Conservation (phyloP, 768 basidiomycete genomes). For the Tricholoma hemisulphureum region DNA sequence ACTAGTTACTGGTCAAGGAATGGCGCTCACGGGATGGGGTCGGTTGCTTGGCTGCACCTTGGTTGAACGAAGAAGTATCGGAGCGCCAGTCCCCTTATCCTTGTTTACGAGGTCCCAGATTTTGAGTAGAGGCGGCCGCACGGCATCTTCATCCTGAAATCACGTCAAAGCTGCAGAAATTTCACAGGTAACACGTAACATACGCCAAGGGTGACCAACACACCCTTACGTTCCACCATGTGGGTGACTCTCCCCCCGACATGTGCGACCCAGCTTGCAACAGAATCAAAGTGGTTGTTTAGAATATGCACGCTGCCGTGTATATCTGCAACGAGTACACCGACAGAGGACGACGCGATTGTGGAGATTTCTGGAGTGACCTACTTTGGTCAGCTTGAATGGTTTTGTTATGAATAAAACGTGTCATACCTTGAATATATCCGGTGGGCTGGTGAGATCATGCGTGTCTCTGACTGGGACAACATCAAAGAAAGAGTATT, state of each 20-base stretch:
- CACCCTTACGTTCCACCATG: conserved; percentile 76
- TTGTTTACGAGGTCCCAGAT: conserved; percentile 82
- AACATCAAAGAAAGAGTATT: conserved; percentile 88
- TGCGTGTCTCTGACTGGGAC: conserved; percentile 75
- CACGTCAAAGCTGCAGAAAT: conserved; percentile 7
- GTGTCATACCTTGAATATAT: conserved; percentile 66
- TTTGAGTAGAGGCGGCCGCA: conserved; percentile 70
- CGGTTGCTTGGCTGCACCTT: conserved; percentile 75
- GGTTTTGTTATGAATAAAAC: not conserved
- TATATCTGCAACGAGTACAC: conserved; percentile 79
- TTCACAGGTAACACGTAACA: conserved; percentile 27
- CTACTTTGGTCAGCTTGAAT: conserved; percentile 28
- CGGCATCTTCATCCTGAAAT: conserved; percentile 69
- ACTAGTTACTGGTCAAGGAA: not conserved
- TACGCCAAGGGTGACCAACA: conserved; percentile 89
- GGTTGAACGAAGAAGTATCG: conserved; percentile 66
- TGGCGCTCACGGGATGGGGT: conserved; percentile 66
- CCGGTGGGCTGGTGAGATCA: conserved; percentile 71
- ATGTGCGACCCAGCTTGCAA: conserved; percentile 78
- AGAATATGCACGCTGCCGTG: conserved; percentile 81
- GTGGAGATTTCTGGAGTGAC: conserved; percentile 73
- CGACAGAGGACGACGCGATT: conserved; percentile 58
- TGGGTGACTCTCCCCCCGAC: conserved; percentile 79
- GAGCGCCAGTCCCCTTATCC: conserved; percentile 63
- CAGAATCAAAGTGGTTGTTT: conserved; percentile 68